These are phyloP conservation scores for Paramecium biaurelia DNA, from an alignment of 73 alveolate species.

Conservation along the genomic window DNA sequence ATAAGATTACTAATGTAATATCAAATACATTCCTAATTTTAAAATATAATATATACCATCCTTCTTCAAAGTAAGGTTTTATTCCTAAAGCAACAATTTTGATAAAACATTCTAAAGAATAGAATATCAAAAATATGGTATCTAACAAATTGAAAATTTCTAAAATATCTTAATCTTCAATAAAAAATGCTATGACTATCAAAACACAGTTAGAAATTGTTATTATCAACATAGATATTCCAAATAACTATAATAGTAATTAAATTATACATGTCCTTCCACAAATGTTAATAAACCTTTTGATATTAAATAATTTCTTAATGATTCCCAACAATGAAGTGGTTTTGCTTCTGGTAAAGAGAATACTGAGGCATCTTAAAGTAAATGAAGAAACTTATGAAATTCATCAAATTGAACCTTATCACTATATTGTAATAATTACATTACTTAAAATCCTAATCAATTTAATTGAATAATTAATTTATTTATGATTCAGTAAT, in stretches of 20 bases:
- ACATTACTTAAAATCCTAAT: slow-evolving; percentile 37
- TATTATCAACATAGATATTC: background rate
- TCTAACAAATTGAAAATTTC: background rate
- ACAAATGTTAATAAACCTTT: background rate
- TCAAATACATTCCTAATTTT: slow-evolving; percentile 52
- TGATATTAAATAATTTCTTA: background rate
- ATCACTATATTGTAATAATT: slow-evolving; percentile 9
- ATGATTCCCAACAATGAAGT: background rate
- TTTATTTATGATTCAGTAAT: background rate
- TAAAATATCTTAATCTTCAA: background rate
- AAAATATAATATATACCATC: background rate
- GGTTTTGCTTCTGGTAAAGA: background rate
- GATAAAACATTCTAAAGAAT: background rate
- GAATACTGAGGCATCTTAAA: background rate
- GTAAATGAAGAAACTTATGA: background rate
- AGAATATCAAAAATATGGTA: background rate
- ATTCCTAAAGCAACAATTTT: slow-evolving; percentile 6
- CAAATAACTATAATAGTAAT: background rate
- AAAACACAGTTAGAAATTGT: background rate
- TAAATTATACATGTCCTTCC: background rate
- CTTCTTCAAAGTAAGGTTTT: background rate
- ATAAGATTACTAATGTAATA: background rate
- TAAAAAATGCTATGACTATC: slow-evolving; percentile 3
- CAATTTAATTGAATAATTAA: background rate
- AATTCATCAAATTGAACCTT: slow-evolving; percentile 45